Percentiles rank a stretch among this genome's conserved stretches.
Evolutionary conservation across 2,329 filamentous ascomycete species (phyloP).

Genomic region (Herpomyces periplanetae): DNA sequence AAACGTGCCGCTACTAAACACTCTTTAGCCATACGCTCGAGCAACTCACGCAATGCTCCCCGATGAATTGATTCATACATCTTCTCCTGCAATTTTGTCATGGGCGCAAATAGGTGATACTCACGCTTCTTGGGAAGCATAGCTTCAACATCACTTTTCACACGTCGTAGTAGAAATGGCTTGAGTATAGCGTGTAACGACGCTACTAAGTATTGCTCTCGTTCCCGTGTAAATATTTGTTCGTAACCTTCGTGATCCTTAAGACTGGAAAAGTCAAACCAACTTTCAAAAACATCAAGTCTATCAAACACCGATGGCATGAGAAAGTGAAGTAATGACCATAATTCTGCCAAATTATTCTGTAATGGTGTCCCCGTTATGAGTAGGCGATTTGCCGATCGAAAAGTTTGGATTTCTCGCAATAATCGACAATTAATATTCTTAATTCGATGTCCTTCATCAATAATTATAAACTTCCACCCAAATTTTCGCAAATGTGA

Average conservation of each 20-base stretch:
- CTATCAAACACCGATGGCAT: slow-evolving; percentile 74
- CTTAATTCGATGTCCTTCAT: slow-evolving; percentile 87
- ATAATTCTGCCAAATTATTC: slow-evolving; percentile 75
- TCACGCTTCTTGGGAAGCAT: slow-evolving; percentile 83
- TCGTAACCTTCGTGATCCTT: slow-evolving; percentile 43
- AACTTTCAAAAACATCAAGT: slow-evolving; percentile 61
- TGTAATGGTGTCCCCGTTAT: slow-evolving; percentile 85
- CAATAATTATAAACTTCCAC: slow-evolving; percentile 94
- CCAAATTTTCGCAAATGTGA: slow-evolving; percentile 42
- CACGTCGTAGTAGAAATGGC: slow-evolving; percentile 43
- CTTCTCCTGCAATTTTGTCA: slow-evolving; percentile 64
- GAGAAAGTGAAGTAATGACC: slow-evolving; percentile 75
- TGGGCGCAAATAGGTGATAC: slow-evolving; percentile 70
- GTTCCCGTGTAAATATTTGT: slow-evolving; percentile 36
- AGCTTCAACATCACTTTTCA: slow-evolving; percentile 73
- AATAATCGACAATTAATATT: slow-evolving; percentile 81
- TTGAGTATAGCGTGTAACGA: slow-evolving; percentile 80
- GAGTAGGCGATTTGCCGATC: slow-evolving; percentile 53
- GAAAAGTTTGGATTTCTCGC: slow-evolving; percentile 49
- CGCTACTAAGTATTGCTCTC: slow-evolving; percentile 34
- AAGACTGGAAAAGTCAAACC: slow-evolving; percentile 86
- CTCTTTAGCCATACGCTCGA: slow-evolving; percentile 39
- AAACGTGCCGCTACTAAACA: no score
- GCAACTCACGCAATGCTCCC: slow-evolving; percentile 12
- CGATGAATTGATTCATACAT: slow-evolving; percentile 37